These are phyloP conservation scores for Rhypophila decipiens DNA, from an alignment of 495 filamentous ascomycete genomes.

Conservation along the genomic window DNA sequence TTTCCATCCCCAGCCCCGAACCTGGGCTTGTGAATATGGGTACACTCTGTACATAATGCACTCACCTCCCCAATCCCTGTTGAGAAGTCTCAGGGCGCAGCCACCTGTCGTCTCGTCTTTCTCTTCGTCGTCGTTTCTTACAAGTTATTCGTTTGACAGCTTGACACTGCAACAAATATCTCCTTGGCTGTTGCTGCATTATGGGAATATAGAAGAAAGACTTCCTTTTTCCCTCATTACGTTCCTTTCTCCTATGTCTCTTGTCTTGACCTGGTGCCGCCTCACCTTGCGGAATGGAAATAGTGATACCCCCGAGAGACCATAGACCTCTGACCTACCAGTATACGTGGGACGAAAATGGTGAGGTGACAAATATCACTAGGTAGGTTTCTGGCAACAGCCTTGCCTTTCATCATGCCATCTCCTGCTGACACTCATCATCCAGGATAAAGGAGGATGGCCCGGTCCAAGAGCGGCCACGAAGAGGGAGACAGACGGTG, in stretches of 20 bases:
- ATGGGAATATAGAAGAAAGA: background rate
- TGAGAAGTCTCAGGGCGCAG: background rate
- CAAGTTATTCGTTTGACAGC: background rate
- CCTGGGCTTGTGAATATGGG: background rate
- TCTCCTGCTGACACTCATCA: background rate
- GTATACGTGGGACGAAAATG: constrained; percentile 29
- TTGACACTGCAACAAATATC: constrained; percentile 5
- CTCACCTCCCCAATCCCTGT: constrained; percentile 6
- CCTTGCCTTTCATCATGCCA: background rate
- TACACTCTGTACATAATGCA: constrained; percentile 6
- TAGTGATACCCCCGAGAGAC: constrained; percentile 25
- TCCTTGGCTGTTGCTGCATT: constrained; percentile 2
- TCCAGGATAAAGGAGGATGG: constrained; percentile 11
- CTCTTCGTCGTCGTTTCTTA: background rate
- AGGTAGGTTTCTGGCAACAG: constrained; percentile 8
- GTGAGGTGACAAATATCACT: constrained; percentile 23
- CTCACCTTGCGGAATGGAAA: constrained; percentile 23
- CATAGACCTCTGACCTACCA: constrained; percentile 22
- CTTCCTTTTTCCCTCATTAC: background rate
- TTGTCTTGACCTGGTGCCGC: constrained; percentile 2
- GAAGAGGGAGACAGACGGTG: constrained; percentile 13
- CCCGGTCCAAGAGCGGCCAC: constrained; percentile 4
- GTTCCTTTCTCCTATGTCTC: constrained; percentile 10
- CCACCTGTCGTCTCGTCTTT: constrained; percentile 8
- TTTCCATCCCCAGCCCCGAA: background rate